Evolutionary conservation across 2,329 filamentous ascomycete genomes (phyloP), one percentile per base, ranked within the genome.

Genomic region (Orbilia javanica): DNA sequence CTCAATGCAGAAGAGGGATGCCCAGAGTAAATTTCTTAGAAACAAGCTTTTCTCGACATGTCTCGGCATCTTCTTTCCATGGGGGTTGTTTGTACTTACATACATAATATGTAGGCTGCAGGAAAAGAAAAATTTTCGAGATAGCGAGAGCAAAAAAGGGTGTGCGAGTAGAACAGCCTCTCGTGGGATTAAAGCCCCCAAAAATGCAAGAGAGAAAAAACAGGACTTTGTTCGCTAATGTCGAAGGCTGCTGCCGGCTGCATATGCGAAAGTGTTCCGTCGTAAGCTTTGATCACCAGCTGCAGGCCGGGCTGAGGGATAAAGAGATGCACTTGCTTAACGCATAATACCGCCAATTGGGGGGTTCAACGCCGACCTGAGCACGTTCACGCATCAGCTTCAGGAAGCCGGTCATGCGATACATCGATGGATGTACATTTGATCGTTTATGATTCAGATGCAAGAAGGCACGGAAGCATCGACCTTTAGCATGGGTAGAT

Each of bases 41-140:
- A 72, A 78, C 74, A 78, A 78, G 74, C 74, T 78, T 77, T 78
- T 69, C 67, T 72, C 60, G 62, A 78, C 74, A 78, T 78, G 74
- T 78, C 74, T 78, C 74, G 74, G 74, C 74, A 78, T 53, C 67
- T 68, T 57, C 67, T 68, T 66, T 57, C 73, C 73, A 77, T 75
- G 71, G 71, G 57, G 67, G 62, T 13, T 31, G 10, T 25, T 34
- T 42, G 13, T 44, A 18, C 42, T 4, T 44, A 44, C 42, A 44
- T 34, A 34, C 4, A 34, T 44, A 39, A 4, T 44, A 18, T 44
- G n/a, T 57, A 20, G 60, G 39, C 44, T 64, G 60, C 39, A 50
- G 60, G 44, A 64, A 64, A 64, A 50, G 39, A 64, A 48, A 34
- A 36, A 29, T 64, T 64, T 63, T 60, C 18, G 55, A 60, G 55